Percentiles rank a stretch among this genome's conserved stretches.
phyloP scores from a whole-genome alignment of 306 rosid species.

The Inga laurina region DNA sequence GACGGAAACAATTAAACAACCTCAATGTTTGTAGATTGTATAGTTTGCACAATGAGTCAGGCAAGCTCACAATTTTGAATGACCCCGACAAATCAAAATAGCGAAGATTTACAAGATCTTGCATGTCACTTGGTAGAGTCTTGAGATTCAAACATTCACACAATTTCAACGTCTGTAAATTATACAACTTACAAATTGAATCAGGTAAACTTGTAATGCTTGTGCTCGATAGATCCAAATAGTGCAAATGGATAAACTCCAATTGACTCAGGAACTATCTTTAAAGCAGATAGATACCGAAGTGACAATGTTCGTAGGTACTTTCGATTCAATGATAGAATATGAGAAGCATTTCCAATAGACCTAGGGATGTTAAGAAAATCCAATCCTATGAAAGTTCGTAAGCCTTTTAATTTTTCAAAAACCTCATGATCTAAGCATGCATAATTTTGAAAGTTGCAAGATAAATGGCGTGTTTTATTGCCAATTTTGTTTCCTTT shows the following conservation, averaged over 20 bases:
- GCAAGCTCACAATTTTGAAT: neutral
- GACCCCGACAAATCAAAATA: neutral
- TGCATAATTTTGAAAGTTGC: neutral
- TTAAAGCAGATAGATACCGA: accelerated
- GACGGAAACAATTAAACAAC: accelerated
- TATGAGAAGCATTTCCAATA: neutral
- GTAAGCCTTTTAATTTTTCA: neutral
- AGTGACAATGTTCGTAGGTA: slow-evolving; percentile 11
- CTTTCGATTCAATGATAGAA: neutral
- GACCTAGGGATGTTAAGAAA: neutral
- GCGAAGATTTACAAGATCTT: too few species aligned
- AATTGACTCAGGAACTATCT: neutral
- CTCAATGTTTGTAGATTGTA: slow-evolving; percentile 28
- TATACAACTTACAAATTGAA: slow-evolving; percentile 6
- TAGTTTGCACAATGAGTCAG: neutral
- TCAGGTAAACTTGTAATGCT: neutral
- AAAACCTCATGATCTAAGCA: neutral
- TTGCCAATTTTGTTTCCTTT: neutral
- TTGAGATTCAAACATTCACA: accelerated
- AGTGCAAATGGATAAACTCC: neutral
- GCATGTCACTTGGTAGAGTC: too few species aligned
- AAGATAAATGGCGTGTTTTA: slow-evolving; percentile 13
- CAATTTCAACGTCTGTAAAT: slow-evolving; percentile 13
- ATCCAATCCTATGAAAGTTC: slow-evolving; percentile 18
- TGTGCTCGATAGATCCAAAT: neutral